Evolutionary conservation across 2,329 filamentous ascomycete species (phyloP).

Genomic region (Canariomyces notabilis): DNA sequence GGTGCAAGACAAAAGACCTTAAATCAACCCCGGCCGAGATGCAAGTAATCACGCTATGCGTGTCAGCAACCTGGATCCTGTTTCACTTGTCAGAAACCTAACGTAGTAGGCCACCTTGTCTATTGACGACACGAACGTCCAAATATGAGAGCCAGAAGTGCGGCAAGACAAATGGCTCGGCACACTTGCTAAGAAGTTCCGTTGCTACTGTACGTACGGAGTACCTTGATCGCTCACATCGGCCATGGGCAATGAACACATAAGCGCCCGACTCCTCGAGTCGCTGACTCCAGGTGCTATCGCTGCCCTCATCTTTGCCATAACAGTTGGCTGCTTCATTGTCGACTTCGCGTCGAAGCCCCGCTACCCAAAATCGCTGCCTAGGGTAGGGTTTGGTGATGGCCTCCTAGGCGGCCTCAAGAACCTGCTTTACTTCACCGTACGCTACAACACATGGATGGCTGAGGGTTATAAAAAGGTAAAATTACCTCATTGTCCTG

Average conservation of each 20-base stretch:
- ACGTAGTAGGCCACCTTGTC: no score
- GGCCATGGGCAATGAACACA: constrained; percentile 12
- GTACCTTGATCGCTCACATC: background rate
- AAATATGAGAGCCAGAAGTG: no score
- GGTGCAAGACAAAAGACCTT: no score
- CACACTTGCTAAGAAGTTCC: background rate
- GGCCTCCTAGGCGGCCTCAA: constrained; percentile 34
- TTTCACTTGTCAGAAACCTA: no score
- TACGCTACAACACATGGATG: constrained; percentile 37
- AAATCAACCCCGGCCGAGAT: no score
- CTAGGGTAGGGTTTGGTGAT: constrained; percentile 36
- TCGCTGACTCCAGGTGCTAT: constrained; percentile 29
- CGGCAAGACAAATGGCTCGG: background rate
- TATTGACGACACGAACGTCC: no score
- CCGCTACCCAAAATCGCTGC: constrained; percentile 36
- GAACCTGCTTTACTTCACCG: constrained; percentile 38
- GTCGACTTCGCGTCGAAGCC: constrained; percentile 37
- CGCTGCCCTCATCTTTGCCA: constrained; percentile 26
- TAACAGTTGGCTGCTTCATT: constrained; percentile 36
- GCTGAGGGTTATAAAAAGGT: constrained; percentile 41
- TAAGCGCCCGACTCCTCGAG: constrained; percentile 28
- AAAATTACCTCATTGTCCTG: no score
- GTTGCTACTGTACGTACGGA: background rate
- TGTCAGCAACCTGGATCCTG: no score
- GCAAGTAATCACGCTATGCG: no score